Percentiles rank a stretch among this genome's conserved stretches.
Conservation (phyloP, 345 rosid species). For the Pugionium cornutum region DNA sequence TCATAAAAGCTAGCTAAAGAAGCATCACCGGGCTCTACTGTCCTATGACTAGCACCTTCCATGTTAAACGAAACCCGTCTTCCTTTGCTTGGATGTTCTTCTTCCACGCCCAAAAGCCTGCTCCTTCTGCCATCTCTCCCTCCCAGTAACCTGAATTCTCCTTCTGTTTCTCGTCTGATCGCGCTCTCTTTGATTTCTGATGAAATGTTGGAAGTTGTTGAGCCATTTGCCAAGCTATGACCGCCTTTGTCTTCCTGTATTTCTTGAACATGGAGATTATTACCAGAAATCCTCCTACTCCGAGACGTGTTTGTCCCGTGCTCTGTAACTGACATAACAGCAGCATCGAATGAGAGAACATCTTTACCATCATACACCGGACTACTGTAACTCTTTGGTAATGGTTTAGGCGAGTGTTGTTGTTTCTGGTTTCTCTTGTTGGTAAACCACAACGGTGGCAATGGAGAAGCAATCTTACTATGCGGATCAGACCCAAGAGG, state of each 20-base stretch:
- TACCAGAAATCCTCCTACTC: conserved; percentile 37
- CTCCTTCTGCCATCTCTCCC: conserved; percentile 68
- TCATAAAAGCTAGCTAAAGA: conserved; percentile 48
- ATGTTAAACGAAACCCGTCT: conserved; percentile 81
- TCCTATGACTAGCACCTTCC: conserved; percentile 52
- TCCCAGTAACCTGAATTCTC: conserved; percentile 87
- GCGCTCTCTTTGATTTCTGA: conserved; percentile 85
- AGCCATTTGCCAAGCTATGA: conserved; percentile 28
- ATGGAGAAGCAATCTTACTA: conserved; percentile 62
- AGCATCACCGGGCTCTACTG: conserved; percentile 58
- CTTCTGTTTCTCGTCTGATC: conserved; percentile 93
- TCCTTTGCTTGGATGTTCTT: conserved; percentile 75
- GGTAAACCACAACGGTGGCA: conserved; percentile 72
- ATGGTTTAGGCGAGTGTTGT: conserved; percentile 41
- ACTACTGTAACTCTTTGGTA: conserved; percentile 61
- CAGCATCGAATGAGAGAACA: conserved; percentile 76
- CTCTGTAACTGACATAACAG: conserved; percentile 61
- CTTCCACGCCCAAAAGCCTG: conserved; percentile 75
- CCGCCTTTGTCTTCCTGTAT: conserved; percentile 64
- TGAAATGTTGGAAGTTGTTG: conserved; percentile 34
- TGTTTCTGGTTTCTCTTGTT: conserved; percentile 62
- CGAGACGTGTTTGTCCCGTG: conserved; percentile 48
- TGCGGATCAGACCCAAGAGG: conserved; percentile 74
- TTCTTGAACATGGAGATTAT: conserved; percentile 43
- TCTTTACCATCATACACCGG: conserved; percentile 67